phyloP scores from a whole-genome alignment of 352 stramenopile genomes.

The Globisporangium polare region DNA sequence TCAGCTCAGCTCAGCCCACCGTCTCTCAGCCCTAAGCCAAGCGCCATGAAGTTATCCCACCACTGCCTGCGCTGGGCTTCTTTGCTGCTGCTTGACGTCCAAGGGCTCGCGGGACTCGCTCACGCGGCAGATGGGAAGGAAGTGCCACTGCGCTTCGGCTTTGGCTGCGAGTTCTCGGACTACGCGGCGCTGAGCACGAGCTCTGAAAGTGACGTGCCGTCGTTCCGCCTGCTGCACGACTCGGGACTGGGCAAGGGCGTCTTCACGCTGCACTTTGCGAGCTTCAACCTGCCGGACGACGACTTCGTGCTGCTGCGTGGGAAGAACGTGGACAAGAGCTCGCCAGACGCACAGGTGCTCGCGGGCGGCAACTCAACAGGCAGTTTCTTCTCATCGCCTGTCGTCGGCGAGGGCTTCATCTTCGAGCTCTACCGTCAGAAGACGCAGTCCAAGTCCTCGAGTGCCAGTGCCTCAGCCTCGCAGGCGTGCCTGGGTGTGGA shows the following conservation, averaged over 20 bases:
- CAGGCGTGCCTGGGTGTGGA: conserved; percentile 45
- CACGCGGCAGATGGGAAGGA: conserved; percentile 4
- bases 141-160: conserved; percentile 31
- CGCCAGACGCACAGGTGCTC: conserved; percentile 21
- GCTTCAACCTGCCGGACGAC: conserved; percentile 43
- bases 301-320: conserved; percentile 44
- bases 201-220: conserved; percentile 15
- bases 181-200: conserved; percentile 31
- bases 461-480: neutral
- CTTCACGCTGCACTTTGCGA: conserved; percentile 57
- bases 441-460: neutral
- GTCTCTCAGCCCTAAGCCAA: neutral
- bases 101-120: neutral
- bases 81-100: neutral
- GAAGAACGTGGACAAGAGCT: conserved; percentile 18
- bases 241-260: conserved; percentile 44
- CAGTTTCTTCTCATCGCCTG: conserved; percentile 43
- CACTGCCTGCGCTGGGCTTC: neutral
- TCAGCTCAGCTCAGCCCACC: neutral
- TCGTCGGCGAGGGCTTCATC: conserved; percentile 39
- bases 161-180: conserved; percentile 51
- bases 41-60: neutral
- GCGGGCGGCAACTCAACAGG: conserved; percentile 47
- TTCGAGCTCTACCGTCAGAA: conserved; percentile 43
- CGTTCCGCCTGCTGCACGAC: conserved; percentile 42